A percentile compares a stretch with the other conserved stretches of the same genome.
These are phyloP conservation scores for Neonectria punicea DNA, from an alignment of 2,329 filamentous ascomycete species.

Conservation along the genomic window DNA sequence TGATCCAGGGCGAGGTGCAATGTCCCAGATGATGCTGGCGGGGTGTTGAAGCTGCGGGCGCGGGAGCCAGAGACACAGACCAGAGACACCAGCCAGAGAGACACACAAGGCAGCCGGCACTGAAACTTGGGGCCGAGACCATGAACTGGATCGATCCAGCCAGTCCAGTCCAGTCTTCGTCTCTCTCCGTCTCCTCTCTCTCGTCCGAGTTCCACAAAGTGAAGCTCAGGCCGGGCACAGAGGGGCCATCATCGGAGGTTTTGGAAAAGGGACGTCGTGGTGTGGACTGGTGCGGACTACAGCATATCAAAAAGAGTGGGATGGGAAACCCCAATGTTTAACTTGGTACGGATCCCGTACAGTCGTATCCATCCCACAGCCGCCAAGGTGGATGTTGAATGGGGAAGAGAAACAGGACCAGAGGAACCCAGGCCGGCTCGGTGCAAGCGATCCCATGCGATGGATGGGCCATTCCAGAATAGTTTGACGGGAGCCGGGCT, in stretches of 20 bases:
- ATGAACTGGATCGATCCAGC: slow-evolving; percentile 14
- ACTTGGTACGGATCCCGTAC: background rate
- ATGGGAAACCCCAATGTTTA: slow-evolving; percentile 2
- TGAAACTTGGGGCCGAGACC: slow-evolving; percentile 20
- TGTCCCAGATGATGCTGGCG: slow-evolving; percentile 7
- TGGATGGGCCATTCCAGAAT: slow-evolving; percentile 31
- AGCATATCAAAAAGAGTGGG: slow-evolving; percentile 5
- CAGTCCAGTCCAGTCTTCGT: background rate
- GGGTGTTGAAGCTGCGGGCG: slow-evolving; percentile 14
- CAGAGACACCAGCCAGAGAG: background rate
- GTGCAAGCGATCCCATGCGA: slow-evolving; percentile 29
- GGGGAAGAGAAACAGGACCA: background rate
- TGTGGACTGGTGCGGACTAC: background rate
- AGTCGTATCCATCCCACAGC: background rate
- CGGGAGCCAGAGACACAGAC: slow-evolving; percentile 14
- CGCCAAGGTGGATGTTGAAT: background rate
- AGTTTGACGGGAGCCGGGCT: slow-evolving; percentile 25
- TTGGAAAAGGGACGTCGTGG: background rate
- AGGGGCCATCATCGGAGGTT: slow-evolving; percentile 5
- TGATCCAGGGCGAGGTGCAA: slow-evolving; percentile 10
- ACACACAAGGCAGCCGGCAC: slow-evolving; percentile 7
- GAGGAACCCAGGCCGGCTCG: slow-evolving; percentile 22
- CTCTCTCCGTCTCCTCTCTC: background rate
- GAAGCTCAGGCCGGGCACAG: background rate
- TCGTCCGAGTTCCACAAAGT: slow-evolving; percentile 11